phyloP scores from a whole-genome alignment of 2,329 filamentous ascomycete genomes.

The Ophiostoma pallidulum region DNA sequence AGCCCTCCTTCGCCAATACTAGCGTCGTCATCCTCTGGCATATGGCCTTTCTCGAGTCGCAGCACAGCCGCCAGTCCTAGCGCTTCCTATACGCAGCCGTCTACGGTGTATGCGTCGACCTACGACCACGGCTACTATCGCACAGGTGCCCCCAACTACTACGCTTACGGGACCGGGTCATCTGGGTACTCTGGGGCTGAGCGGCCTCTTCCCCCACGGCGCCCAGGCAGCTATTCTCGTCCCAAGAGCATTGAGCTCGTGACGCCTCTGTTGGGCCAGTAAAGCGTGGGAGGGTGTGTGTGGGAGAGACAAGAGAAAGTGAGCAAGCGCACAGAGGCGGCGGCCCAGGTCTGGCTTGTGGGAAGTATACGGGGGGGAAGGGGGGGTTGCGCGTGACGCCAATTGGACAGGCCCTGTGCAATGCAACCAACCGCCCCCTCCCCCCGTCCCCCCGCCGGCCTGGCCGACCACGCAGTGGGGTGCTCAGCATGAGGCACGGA shows the following conservation, averaged over 20 bases:
- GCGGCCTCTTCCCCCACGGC: conserved; percentile 47
- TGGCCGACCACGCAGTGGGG: background rate
- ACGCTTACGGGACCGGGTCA: conserved; percentile 24
- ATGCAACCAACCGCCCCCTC: too few species aligned
- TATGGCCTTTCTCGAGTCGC: conserved; percentile 46
- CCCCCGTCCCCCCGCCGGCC: background rate
- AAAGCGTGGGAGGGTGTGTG: conserved; percentile 6
- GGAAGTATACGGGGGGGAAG: too few species aligned
- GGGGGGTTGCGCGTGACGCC: background rate
- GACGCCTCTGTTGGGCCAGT: conserved; percentile 48
- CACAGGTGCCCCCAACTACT: conserved; percentile 29
- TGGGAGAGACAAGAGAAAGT: background rate
- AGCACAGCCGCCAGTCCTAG: conserved; percentile 43
- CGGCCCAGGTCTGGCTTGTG: too few species aligned
- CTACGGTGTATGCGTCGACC: conserved; percentile 41
- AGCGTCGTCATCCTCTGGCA: conserved; percentile 28
- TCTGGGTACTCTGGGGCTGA: conserved; percentile 32
- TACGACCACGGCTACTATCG: conserved; percentile 38
- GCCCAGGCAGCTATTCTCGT: conserved; percentile 43
- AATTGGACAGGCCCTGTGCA: background rate
- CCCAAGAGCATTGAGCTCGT: conserved; percentile 56
- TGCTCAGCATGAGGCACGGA: too few species aligned
- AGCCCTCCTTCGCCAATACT: conserved; percentile 45
- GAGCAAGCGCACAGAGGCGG: background rate
- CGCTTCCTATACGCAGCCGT: conserved; percentile 39